phyloP scores from a whole-genome alignment of 78 protist genomes.

The Speleostelium caveatum region DNA sequence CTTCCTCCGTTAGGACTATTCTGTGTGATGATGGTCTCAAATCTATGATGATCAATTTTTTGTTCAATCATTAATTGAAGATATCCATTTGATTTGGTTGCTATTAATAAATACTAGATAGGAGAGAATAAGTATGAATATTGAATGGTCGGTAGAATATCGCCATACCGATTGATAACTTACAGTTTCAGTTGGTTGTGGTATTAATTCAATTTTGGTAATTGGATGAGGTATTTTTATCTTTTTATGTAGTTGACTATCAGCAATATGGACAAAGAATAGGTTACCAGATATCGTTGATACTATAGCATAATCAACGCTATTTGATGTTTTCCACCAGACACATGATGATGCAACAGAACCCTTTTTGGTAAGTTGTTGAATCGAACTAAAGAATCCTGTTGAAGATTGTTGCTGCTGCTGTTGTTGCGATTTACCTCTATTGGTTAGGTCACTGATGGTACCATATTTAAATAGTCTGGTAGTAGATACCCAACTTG shows the following conservation, averaged over 20 bases:
- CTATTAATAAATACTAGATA: slow-evolving; percentile 25
- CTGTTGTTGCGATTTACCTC: background rate
- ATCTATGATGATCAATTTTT: slow-evolving; percentile 16
- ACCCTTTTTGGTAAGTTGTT: slow-evolving; percentile 45
- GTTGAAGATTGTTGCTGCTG: background rate
- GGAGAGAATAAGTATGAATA: background rate
- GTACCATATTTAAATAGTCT: background rate
- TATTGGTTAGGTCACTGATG: background rate
- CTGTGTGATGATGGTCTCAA: slow-evolving; percentile 26
- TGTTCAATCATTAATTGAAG: slow-evolving; percentile 65
- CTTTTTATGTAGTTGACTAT: slow-evolving; percentile 9
- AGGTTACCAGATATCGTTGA: slow-evolving; percentile 38
- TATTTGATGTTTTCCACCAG: slow-evolving; percentile 79
- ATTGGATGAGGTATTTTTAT: slow-evolving; percentile 32
- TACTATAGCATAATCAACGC: slow-evolving; percentile 69
- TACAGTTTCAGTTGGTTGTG: slow-evolving; percentile 24
- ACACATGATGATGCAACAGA: slow-evolving; percentile 42
- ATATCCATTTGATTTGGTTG: slow-evolving; percentile 44
- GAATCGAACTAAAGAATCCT: slow-evolving; percentile 1
- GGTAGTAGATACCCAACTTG: slow-evolving; percentile 12
- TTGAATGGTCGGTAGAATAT: background rate
- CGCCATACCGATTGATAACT: background rate
- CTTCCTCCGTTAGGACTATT: background rate
- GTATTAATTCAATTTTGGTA: slow-evolving; percentile 41
- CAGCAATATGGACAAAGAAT: slow-evolving; percentile 23